Evolutionary conservation across 2,329 filamentous ascomycete genomes (phyloP).

Genomic region (Cryphonectria nitschkei): DNA sequence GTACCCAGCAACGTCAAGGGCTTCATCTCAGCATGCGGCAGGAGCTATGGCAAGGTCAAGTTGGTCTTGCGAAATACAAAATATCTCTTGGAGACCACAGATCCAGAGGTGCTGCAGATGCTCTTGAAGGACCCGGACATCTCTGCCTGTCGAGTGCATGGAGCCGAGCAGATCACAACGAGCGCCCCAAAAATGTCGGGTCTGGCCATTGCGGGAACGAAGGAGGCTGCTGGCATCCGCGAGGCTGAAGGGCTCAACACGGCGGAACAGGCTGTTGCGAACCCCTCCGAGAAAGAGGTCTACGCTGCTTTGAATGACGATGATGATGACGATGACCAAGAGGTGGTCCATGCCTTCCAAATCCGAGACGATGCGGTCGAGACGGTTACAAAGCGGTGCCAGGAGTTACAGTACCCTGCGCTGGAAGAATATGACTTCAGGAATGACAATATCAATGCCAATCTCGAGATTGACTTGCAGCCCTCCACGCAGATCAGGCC

Average conservation of each 20-base stretch:
- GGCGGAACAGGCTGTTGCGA: conserved; percentile 51
- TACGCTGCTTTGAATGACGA: conserved; percentile 78
- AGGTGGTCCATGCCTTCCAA: conserved; percentile 91
- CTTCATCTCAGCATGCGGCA: conserved; percentile 80
- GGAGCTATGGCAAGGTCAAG: conserved; percentile 91
- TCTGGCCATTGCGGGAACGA: conserved; percentile 91
- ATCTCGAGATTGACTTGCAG: conserved; percentile 89
- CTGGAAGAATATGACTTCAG: conserved; percentile 98
- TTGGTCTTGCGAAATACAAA: conserved; percentile 90
- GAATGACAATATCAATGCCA: conserved; percentile 86
- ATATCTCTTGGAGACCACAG: conserved; percentile 88
- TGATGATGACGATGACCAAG: conserved; percentile 77
- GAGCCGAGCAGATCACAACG: conserved; percentile 71
- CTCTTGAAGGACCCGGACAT: conserved; percentile 83
- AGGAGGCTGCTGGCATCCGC: conserved; percentile 85
- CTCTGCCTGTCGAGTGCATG: conserved; percentile 71
- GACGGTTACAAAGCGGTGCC: conserved; percentile 84
- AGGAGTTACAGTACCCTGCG: conserved; percentile 83
- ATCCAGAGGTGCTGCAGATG: conserved; percentile 80
- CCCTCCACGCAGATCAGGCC: conserved; percentile 88
- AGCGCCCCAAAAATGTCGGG: conserved; percentile 84
- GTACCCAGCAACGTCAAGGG: conserved; percentile 75
- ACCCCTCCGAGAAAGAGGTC: conserved; percentile 67
- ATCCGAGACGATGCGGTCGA: conserved; percentile 84
- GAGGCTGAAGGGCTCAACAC: conserved; percentile 62